Percentiles rank a stretch among this genome's conserved stretches.
phyloP scores from a whole-genome alignment of 768 basidiomycete species.

The Hemileccinum rubropunctum region DNA sequence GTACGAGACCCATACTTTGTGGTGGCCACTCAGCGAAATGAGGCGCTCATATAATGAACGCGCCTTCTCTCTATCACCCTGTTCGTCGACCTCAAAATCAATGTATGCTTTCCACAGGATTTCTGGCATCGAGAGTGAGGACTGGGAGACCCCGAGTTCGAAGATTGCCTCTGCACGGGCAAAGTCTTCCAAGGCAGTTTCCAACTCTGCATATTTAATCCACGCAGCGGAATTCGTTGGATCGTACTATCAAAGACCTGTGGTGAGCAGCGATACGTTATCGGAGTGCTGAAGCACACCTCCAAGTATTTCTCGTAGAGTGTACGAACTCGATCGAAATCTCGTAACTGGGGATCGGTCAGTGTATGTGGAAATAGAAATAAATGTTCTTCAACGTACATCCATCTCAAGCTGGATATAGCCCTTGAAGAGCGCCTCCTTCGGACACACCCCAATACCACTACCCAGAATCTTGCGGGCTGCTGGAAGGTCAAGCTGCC shows the following conservation, averaged over 20 bases:
- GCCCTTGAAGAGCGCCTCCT: slow-evolving; percentile 91
- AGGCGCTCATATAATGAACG: slow-evolving; percentile 88
- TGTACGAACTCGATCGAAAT: slow-evolving; percentile 90
- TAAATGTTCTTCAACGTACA: slow-evolving; percentile 39
- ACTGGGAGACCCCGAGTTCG: slow-evolving; percentile 84
- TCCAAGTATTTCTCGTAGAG: slow-evolving; percentile 95
- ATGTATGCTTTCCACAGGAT: slow-evolving; percentile 93
- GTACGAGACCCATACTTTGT: slow-evolving; percentile 97
- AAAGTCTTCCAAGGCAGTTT: slow-evolving; percentile 83
- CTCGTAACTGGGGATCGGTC: slow-evolving; percentile 61
- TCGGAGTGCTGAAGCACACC: slow-evolving; percentile 38
- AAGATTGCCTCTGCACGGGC: slow-evolving; percentile 90
- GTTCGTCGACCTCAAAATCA: slow-evolving; percentile 92
- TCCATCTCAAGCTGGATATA: slow-evolving; percentile 95
- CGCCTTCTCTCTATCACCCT: slow-evolving; percentile 80
- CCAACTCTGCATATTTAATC: slow-evolving; percentile 95
- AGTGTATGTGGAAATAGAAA: slow-evolving; percentile 4
- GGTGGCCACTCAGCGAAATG: slow-evolving; percentile 81
- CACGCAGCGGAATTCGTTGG: slow-evolving; percentile 89
- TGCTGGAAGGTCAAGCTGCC: slow-evolving; percentile 74
- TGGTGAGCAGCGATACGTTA: background rate
- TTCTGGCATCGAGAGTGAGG: slow-evolving; percentile 91
- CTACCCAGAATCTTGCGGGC: slow-evolving; percentile 89
- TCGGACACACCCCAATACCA: slow-evolving; percentile 94
- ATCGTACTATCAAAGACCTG: slow-evolving; percentile 56